Evolutionary conservation across 768 basidiomycete genomes (phyloP).

Genomic region (Coprinopsis sp.): DNA sequence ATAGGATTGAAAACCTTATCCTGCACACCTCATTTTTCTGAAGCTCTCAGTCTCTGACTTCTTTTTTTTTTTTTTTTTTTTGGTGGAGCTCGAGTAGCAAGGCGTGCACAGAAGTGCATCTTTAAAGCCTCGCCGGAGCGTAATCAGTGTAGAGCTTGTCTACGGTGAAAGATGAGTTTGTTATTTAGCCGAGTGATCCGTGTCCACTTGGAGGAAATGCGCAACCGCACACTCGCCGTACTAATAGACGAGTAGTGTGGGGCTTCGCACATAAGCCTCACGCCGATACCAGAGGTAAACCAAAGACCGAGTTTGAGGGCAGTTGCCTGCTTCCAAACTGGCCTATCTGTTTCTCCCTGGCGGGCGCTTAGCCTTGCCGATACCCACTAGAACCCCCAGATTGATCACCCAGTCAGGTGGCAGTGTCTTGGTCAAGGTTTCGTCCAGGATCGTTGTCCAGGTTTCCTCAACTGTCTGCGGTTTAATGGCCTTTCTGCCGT

Average conservation of each 20-base stretch:
- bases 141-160: no score
- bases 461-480: neutral
- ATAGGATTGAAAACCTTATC: no score
- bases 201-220: slow-evolving; percentile 1
- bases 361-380: neutral
- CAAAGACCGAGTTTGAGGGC: neutral
- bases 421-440: neutral
- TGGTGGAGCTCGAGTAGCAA: no score
- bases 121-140: no score
- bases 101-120: no score
- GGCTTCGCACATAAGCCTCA: neutral
- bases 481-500: neutral
- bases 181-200: no score
- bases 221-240: neutral
- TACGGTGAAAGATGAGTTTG: no score
- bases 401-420: neutral
- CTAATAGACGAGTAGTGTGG: neutral
- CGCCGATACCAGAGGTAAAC: neutral
- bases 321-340: neutral
- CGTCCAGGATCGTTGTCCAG: neutral
- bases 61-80: no score
- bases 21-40: no score
- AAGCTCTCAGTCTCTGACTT: no score
- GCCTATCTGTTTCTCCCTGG: neutral
- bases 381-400: neutral